Percentiles rank a stretch among this genome's conserved stretches.
These are phyloP conservation scores for Ascochyta koolunga DNA, from an alignment of 2,329 filamentous ascomycete species.

Conservation along the genomic window DNA sequence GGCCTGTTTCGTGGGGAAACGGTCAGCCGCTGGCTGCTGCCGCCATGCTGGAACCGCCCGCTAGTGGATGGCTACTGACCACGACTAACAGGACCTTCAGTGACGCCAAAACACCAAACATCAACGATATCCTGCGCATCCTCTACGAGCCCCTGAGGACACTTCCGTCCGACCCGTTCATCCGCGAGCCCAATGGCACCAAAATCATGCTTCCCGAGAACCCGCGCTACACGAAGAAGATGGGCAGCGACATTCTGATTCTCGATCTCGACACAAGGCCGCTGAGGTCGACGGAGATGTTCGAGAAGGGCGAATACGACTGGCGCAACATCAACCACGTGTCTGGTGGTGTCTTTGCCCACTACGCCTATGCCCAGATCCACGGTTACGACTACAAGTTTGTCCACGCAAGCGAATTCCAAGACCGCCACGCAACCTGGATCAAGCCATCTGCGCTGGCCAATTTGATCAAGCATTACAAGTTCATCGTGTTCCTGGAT, in stretches of 20 bases:
- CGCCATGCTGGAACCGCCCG: background rate
- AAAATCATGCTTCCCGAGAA: constrained; percentile 38
- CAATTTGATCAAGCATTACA: constrained; percentile 47
- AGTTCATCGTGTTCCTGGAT: constrained; percentile 58
- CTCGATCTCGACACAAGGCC: constrained; percentile 46
- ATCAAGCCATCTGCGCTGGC: constrained; percentile 52
- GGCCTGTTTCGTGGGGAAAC: background rate
- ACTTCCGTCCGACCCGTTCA: constrained; percentile 34
- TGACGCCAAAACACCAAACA: constrained; percentile 33
- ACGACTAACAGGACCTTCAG: constrained; percentile 26
- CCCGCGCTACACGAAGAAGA: constrained; percentile 39
- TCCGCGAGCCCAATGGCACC: constrained; percentile 40
- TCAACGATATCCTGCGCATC: constrained; percentile 41
- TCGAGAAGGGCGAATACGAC: constrained; percentile 40
- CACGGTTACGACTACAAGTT: constrained; percentile 60
- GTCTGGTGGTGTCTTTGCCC: constrained; percentile 46
- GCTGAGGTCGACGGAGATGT: constrained; percentile 40
- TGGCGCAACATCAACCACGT: constrained; percentile 48
- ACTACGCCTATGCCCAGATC: constrained; percentile 50
- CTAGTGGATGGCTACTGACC: constrained; percentile 20
- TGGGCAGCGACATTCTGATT: constrained; percentile 45
- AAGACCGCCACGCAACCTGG: constrained; percentile 55
- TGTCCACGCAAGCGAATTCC: constrained; percentile 49
- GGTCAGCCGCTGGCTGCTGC: background rate
- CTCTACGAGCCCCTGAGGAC: constrained; percentile 41